phyloP scores from a whole-genome alignment of 1,284 basidiomycete genomes.

The Ganoderma sinense region DNA sequence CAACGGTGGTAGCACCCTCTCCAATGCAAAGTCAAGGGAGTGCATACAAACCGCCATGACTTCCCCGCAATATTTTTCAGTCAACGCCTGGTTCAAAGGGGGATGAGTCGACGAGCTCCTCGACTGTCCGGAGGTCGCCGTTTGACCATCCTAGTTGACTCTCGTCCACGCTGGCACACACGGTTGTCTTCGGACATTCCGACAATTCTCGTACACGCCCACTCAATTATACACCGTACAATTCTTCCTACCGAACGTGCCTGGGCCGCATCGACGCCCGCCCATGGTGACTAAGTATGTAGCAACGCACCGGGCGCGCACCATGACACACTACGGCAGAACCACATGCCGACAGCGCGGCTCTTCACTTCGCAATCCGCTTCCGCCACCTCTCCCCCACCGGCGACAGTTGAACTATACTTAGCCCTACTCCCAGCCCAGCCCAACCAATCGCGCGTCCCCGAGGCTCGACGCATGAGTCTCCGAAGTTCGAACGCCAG shows the following conservation, averaged over 20 bases:
- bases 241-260: not conserved
- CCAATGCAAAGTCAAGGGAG: not conserved
- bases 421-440: not conserved
- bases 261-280: not conserved
- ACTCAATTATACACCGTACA: not conserved
- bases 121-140: not conserved
- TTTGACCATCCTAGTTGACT: not conserved
- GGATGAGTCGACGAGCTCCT: too few relatives aligned
- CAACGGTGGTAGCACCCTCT: too few relatives aligned
- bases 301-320: not conserved
- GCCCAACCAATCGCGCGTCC: not conserved
- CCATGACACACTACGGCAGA: not conserved
- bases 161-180: not conserved
- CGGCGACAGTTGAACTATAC: not conserved
- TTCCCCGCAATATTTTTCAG: not conserved
- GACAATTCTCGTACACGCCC: not conserved
- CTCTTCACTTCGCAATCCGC: not conserved
- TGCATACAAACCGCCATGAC: not conserved
- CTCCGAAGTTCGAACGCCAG: not conserved
- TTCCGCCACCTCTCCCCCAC: slow-evolving; percentile 1
- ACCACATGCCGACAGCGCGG: not conserved
- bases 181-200: not conserved
- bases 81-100: not conserved
- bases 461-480: not conserved
- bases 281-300: too few relatives aligned